phyloP scores from a whole-genome alignment of 73 alveolate genomes.

The Blepharisma japonicum region DNA sequence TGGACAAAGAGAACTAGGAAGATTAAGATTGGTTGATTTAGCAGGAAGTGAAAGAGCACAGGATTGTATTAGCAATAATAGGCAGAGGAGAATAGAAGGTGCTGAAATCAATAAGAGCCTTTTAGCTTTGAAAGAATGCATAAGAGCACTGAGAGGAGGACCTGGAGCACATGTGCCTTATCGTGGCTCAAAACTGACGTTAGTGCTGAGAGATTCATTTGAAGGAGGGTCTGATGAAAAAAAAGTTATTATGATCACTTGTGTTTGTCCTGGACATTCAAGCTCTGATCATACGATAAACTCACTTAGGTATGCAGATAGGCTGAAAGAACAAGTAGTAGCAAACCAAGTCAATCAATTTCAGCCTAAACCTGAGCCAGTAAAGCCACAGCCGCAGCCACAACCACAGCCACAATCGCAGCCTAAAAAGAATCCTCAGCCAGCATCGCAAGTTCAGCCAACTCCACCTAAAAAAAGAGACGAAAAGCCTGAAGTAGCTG shows the following conservation, averaged over 20 bases:
- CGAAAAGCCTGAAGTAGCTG: neutral
- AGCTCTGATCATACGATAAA: constrained; percentile 96
- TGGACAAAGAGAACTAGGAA: constrained; percentile 75
- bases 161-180: constrained; percentile 96
- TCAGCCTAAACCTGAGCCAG: constrained; percentile 36
- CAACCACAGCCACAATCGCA: constrained; percentile 26
- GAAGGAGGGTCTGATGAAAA: constrained; percentile 74
- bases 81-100: constrained; percentile 94
- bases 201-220: constrained; percentile 96
- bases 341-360: constrained; percentile 43
- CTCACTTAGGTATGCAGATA: constrained; percentile 85
- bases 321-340: constrained; percentile 62
- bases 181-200: constrained; percentile 97
- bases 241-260: constrained; percentile 96
- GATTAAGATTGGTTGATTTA: constrained; percentile 86
- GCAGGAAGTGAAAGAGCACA: constrained; percentile 98
- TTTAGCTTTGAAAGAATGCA: constrained; percentile 95
- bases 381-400: constrained; percentile 37
- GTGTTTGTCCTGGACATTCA: constrained; percentile 92
- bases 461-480: neutral
- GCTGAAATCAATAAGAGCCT: constrained; percentile 97
- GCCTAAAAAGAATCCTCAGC: constrained; percentile 45
- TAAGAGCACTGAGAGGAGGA: constrained; percentile 90
- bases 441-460: neutral
- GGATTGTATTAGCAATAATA: constrained; percentile 89